Evolutionary conservation across 1,139 yeast species (phyloP), one percentile per base, ranked within the genome.

Genomic region (Candida buenavistaensis): DNA sequence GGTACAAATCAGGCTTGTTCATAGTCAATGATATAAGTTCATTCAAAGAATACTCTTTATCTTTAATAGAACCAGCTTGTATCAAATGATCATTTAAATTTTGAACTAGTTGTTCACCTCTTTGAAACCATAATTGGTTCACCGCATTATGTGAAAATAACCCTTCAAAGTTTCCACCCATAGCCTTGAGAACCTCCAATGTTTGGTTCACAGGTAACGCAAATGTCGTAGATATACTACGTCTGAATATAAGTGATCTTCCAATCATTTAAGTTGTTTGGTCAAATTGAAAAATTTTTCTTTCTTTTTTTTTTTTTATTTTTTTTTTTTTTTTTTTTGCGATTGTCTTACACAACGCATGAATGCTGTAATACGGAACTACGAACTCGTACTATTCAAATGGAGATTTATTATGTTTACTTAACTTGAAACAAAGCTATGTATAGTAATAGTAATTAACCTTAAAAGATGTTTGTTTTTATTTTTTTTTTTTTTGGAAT

Each of bases 91-190:
- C 57, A 51, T 70, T 80, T 43, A 83, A 62, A 19, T 71, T 71
- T 10, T 63, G 63, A 5, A 75, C 65, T 40, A 78, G 68, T 14
- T 52, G 44, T 12, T 65, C 62, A 6, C 80, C 75, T 55, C 84
- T 71, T 26, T 72, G 61, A 48, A 68, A 77, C 83, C 87, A 83
- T 24, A 82, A 68, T 46, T 74, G 77, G 23, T 75, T 55, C 14
- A 82, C 55, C 9, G 85, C 77, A 19, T 64, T 49, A 10, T 67
- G 45, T 8, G 82, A 70, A 43, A 75, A 72, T 13, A 82, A 59
- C 1, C 90, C 90, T 20, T 63, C 57, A 38, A 80, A 67, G 14
- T 75, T 72, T 7, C 59, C 50, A 10, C 63, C 46, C 17, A 56
- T 49, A 5, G 59, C 48, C 39, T 52, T 59, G 26, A 64, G 39